Evolutionary conservation across 2,329 filamentous ascomycete species (phyloP).

Genomic region (Xylaria sp.): DNA sequence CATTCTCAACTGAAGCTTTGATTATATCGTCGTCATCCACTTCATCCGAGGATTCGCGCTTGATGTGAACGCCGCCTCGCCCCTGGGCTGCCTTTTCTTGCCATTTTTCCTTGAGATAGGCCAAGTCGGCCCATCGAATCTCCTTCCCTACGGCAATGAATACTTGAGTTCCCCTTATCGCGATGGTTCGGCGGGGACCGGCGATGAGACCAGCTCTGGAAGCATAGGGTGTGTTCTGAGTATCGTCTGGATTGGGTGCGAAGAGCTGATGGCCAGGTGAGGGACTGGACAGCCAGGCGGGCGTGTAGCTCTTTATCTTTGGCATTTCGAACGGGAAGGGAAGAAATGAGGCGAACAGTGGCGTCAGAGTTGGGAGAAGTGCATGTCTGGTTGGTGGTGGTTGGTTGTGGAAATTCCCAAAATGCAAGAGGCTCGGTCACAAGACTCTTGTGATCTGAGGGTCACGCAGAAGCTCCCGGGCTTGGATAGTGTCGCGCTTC

Average conservation of each 20-base stretch:
- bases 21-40: conserved; percentile 42
- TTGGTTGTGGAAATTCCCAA: conserved; percentile 6
- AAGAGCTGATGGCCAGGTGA: conserved; percentile 82
- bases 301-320: conserved; percentile 83
- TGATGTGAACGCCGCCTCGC: conserved; percentile 48
- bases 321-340: conserved; percentile 65
- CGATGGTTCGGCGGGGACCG: conserved; percentile 71
- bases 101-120: conserved; percentile 72
- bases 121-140: conserved; percentile 88
- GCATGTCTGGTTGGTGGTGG: conserved; percentile 35
- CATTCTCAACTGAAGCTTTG: conserved; percentile 37
- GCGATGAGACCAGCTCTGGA: conserved; percentile 43
- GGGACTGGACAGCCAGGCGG: conserved; percentile 82
- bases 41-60: conserved; percentile 53
- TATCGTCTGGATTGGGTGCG: conserved; percentile 51
- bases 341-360: conserved; percentile 25
- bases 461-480: conserved; percentile 7
- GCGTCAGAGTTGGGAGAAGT: conserved; percentile 22
- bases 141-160: conserved; percentile 90
- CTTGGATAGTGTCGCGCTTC: background rate
- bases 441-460: too few relatives aligned
- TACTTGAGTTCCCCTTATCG: conserved; percentile 81
- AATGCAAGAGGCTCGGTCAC: background rate
- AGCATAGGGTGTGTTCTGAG: conserved; percentile 46
- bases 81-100: conserved; percentile 47